Evolutionary conservation across 371 early-diverging fungal genomes (phyloP).

Genomic region (Mortierella sp.): DNA sequence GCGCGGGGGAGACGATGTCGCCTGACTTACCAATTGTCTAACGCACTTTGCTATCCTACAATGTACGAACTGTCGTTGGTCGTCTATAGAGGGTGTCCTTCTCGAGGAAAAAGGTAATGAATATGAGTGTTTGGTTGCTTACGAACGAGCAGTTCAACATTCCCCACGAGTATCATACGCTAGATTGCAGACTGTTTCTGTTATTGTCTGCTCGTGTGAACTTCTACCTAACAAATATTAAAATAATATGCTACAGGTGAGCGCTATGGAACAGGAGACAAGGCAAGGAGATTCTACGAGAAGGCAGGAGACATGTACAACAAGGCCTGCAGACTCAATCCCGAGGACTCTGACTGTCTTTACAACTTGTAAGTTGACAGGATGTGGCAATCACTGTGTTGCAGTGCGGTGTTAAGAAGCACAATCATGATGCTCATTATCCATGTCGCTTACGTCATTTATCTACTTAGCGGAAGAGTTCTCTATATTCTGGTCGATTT

Average conservation of each 20-base stretch:
- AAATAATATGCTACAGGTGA: constrained; percentile 59
- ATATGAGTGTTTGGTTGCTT: neutral
- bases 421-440: no score
- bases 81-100: constrained; percentile 64
- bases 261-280: constrained; percentile 73
- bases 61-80: neutral
- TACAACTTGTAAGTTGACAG: constrained; percentile 69
- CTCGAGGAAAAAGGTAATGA: constrained; percentile 67
- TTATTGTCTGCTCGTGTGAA: no score
- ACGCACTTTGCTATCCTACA: neutral
- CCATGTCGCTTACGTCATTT: neutral
- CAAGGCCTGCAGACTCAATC: constrained; percentile 67
- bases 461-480: constrained; percentile 67
- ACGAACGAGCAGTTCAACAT: constrained; percentile 4
- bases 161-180: no score
- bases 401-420: no score
- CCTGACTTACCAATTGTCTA: no score
- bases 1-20: neutral
- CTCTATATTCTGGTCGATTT: constrained; percentile 73
- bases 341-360: constrained; percentile 69
- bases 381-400: no score
- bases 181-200: no score
- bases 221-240: neutral
- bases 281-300: constrained; percentile 74
- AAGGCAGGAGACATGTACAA: constrained; percentile 73